A percentile compares a stretch with the other conserved stretches of the same genome.
Evolutionary conservation across 2,329 filamentous ascomycete genomes (phyloP).

Genomic region (Fusarium mangiferae): DNA sequence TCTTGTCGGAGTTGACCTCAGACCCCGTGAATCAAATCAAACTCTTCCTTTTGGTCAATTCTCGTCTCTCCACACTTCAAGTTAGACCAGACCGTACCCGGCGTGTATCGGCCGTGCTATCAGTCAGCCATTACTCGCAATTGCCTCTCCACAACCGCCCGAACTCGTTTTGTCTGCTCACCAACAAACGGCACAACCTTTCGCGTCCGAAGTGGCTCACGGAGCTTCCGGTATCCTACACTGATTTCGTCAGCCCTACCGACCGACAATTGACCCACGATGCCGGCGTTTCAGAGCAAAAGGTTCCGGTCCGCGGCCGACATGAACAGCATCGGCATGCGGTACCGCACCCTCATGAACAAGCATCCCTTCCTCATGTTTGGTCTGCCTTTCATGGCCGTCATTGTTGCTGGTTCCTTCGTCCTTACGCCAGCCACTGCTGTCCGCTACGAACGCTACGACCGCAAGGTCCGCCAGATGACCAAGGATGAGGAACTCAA

Average conservation of each 20-base stretch:
- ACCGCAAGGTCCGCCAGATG: constrained; percentile 87
- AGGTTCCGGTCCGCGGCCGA: constrained; percentile 76
- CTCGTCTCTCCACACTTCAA: background rate
- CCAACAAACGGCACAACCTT: background rate
- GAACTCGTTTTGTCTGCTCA: constrained; percentile 2
- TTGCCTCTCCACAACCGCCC: constrained; percentile 17
- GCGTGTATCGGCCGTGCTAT: background rate
- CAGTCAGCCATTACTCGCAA: background rate
- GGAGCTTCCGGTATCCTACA: constrained; percentile 12
- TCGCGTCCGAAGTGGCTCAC: constrained; percentile 2
- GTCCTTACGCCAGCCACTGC: constrained; percentile 94
- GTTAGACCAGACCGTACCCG: background rate
- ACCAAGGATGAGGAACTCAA: constrained; percentile 87
- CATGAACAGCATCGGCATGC: constrained; percentile 74
- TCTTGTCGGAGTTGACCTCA: constrained; percentile 1
- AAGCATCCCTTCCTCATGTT: constrained; percentile 92
- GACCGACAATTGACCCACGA: constrained; percentile 28
- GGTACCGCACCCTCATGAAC: constrained; percentile 79
- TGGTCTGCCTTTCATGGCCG: constrained; percentile 88
- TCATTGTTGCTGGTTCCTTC: constrained; percentile 93
- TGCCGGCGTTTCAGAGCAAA: constrained; percentile 71
- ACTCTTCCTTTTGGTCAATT: constrained; percentile 24
- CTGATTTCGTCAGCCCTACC: constrained; percentile 5
- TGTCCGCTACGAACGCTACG: constrained; percentile 91
- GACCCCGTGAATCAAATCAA: constrained; percentile 16